phyloP scores from a whole-genome alignment of 441 rosid species.

The Mallotus japonicus region DNA sequence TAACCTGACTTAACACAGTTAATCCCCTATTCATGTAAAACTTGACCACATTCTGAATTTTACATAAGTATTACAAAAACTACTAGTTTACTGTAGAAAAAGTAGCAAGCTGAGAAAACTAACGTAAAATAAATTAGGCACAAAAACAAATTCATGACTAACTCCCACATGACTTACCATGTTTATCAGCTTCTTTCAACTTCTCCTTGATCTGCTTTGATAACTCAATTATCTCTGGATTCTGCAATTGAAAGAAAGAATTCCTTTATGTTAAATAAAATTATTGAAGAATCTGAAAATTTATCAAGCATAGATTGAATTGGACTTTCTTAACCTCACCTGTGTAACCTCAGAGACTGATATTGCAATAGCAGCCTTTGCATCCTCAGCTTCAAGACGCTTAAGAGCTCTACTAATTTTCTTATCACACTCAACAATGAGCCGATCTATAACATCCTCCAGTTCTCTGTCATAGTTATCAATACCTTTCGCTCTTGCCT shows the following conservation, averaged over 20 bases:
- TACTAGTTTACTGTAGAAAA: not conserved
- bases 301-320: not conserved
- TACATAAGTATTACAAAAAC: not conserved
- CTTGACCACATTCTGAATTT: not conserved
- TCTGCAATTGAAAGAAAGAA: conserved; percentile 42
- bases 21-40: not conserved
- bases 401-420: conserved; percentile 94
- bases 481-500: conserved; percentile 72
- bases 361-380: conserved; percentile 98
- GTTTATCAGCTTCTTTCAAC: conserved; percentile 87
- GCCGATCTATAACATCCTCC: conserved; percentile 94
- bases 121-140: not conserved
- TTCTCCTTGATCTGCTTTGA: conserved; percentile 92
- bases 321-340: conserved; percentile 39
- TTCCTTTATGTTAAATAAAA: not conserved
- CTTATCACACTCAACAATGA: conserved; percentile 95
- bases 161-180: conserved; percentile 46
- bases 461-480: conserved; percentile 89
- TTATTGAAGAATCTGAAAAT: conserved; percentile 4
- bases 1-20: not conserved
- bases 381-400: conserved; percentile 98
- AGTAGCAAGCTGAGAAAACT: not conserved
- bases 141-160: not conserved
- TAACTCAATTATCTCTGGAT: conserved; percentile 69
- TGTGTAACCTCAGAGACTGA: conserved; percentile 95